Evolutionary conservation across 169 alveolate genomes (phyloP).

Genomic region (Babesia divergens): DNA sequence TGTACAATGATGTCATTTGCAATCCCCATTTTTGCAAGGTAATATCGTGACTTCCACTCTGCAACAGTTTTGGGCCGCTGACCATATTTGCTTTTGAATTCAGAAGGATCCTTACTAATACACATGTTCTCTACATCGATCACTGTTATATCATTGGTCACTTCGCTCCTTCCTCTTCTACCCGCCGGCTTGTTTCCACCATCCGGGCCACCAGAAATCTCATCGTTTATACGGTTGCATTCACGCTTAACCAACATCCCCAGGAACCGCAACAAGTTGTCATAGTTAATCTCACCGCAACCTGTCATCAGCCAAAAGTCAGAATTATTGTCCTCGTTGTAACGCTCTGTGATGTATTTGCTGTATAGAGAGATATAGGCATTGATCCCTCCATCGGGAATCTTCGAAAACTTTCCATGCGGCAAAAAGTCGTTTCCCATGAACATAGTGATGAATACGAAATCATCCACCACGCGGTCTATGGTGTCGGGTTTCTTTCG

Average conservation of each 20-base stretch:
- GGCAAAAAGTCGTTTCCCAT: slow-evolving; percentile 97
- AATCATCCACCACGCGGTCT: slow-evolving; percentile 90
- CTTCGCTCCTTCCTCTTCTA: not conserved
- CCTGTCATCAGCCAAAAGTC: slow-evolving; percentile 55
- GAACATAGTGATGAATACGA: slow-evolving; percentile 89
- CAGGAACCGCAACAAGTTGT: slow-evolving; percentile 32
- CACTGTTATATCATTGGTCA: slow-evolving; percentile 17
- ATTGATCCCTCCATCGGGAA: slow-evolving; percentile 62
- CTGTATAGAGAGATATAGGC: slow-evolving; percentile 47
- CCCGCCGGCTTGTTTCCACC: not conserved
- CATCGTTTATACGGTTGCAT: not conserved
- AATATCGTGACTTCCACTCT: slow-evolving; percentile 63
- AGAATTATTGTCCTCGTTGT: slow-evolving; percentile 10
- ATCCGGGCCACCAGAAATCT: slow-evolving; percentile 20
- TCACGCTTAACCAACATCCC: slow-evolving; percentile 28
- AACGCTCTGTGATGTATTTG: slow-evolving; percentile 39
- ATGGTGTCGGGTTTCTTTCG: slow-evolving; percentile 58
- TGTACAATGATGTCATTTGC: slow-evolving; percentile 78
- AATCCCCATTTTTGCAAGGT: slow-evolving; percentile 70
- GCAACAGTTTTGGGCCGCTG: slow-evolving; percentile 49
- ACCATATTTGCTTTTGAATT: slow-evolving; percentile 54
- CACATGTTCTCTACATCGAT: slow-evolving; percentile 45
- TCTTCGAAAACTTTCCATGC: slow-evolving; percentile 64
- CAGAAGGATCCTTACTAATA: slow-evolving; percentile 58
- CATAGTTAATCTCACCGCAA: slow-evolving; percentile 60